Base-by-base conservation (phyloP, 495 filamentous ascomycete genomes). In the Trichocladium uniseriatum region DNA sequence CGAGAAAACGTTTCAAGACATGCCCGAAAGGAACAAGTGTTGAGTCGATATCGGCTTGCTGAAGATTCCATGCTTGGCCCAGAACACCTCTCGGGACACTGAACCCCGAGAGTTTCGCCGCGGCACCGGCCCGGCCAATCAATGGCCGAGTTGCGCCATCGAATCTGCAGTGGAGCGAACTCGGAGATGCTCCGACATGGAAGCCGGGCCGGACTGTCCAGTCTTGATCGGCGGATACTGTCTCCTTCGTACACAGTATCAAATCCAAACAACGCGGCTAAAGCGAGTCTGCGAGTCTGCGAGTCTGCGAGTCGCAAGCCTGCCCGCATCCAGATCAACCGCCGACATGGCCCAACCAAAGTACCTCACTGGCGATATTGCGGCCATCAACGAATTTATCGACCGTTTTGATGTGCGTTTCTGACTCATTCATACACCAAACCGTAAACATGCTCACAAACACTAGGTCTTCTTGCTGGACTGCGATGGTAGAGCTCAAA, bases 401-500 rank as follows among this genome's bases (percentile, higher is more conserved):
- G 84, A 84, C 60, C 79, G 79, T 56, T 98, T 95, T 57, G 94
- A 98, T 71, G 90, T 95, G 62, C 59, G 89, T 79, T 43, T 61
- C 55, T 22, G 31, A 43, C 15, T 45, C 35, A 55, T 31, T 45
- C 35, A 55, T 31, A 28, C 18, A 27, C 14, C 29, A 16, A 13
- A 22, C 19, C 10, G 24, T 21, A 45, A 24, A 34, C 27, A 38
- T 38, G 13, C 39, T 47, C 45, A 52, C 39, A 6, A 10, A 19
- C 29, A 21, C 42, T 57, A 97, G 91, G 79, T 87, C 24, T 97
- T 98, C 62, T 72, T 98, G 7, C 87, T 98, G 56, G 92, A 98
- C 63, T 98, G 92, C 67, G 92, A 98, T 79, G 92, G 91, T 95
- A 69, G 53, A 77, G 15, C 10, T 5, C 22, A 19, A n/a, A 5